phyloP scores from a whole-genome alignment of 768 basidiomycete genomes.

The Postia placenta region DNA sequence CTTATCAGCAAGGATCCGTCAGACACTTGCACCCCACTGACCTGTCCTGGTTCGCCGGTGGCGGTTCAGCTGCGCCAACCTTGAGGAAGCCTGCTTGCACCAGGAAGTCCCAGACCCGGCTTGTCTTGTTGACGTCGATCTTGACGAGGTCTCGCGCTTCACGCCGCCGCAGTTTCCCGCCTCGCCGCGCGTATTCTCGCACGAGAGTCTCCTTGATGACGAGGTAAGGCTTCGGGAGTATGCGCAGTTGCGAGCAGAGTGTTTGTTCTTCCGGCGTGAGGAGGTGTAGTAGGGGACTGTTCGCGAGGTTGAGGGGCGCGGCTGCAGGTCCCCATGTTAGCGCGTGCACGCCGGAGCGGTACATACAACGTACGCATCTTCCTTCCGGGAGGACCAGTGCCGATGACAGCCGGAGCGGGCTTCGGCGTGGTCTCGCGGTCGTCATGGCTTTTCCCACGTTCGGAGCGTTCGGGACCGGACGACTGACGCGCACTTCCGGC shows the following conservation, averaged over 20 bases:
- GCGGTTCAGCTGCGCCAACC: slow-evolving; percentile 33
- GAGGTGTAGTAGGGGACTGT: slow-evolving; percentile 84
- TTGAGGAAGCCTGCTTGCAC: slow-evolving; percentile 80
- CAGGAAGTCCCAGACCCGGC: slow-evolving; percentile 89
- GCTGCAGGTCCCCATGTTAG: slow-evolving; percentile 23
- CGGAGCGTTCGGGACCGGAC: slow-evolving; percentile 46
- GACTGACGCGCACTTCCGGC: slow-evolving; percentile 44
- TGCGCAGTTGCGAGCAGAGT: slow-evolving; percentile 83
- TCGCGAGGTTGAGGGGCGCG: slow-evolving; percentile 82
- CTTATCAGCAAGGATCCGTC: not conserved
- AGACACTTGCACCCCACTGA: not conserved
- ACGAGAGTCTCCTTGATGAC: slow-evolving; percentile 94
- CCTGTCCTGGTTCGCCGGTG: slow-evolving; percentile 5
- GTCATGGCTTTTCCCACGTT: slow-evolving; percentile 48
- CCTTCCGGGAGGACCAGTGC: slow-evolving; percentile 34
- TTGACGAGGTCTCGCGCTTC: slow-evolving; percentile 89
- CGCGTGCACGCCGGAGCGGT: slow-evolving; percentile 1
- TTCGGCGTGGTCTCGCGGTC: slow-evolving; percentile 61
- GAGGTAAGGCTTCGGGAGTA: slow-evolving; percentile 92
- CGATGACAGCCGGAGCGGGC: slow-evolving; percentile 18
- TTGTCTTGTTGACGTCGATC: slow-evolving; percentile 91
- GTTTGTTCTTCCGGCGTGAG: slow-evolving; percentile 84
- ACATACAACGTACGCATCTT: slow-evolving; percentile 32
- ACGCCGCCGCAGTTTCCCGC: slow-evolving; percentile 80
- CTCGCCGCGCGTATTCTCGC: slow-evolving; percentile 85